phyloP scores from a whole-genome alignment of 352 stramenopile species.

The Phytophthora podocarpi region DNA sequence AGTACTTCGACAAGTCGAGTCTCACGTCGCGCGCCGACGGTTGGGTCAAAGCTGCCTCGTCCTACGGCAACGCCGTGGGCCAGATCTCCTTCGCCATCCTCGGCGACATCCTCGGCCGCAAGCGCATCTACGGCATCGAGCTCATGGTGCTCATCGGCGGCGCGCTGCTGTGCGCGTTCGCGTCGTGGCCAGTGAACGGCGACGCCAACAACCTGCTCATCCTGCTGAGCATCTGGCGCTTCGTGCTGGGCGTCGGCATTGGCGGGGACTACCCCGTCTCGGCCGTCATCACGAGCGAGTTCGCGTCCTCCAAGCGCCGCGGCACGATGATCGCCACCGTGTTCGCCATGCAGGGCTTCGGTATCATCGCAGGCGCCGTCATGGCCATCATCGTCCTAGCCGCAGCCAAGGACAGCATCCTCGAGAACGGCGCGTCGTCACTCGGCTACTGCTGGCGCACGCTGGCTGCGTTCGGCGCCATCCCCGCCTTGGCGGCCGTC shows the following conservation, averaged over 20 bases:
- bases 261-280: constrained; percentile 60
- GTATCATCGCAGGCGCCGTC: constrained; percentile 45
- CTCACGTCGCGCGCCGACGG: constrained; percentile 37
- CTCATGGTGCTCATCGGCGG: constrained; percentile 50
- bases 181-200: constrained; percentile 46
- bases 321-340: constrained; percentile 55
- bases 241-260: constrained; percentile 58
- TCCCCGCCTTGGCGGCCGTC: constrained; percentile 44
- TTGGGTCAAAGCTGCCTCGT: constrained; percentile 52
- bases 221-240: constrained; percentile 56
- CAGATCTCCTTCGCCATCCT: constrained; percentile 58
- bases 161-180: constrained; percentile 40
- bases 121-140: constrained; percentile 56
- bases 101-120: constrained; percentile 51
- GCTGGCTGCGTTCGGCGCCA: constrained; percentile 46
- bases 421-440: constrained; percentile 43
- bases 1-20: constrained; percentile 50
- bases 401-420: constrained; percentile 29
- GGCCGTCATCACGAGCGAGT: constrained; percentile 60
- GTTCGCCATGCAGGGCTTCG: constrained; percentile 61
- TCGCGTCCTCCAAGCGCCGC: constrained; percentile 42
- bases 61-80: constrained; percentile 45
- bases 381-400: constrained; percentile 44
- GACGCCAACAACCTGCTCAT: constrained; percentile 52
- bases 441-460: constrained; percentile 55